Conservation (phyloP, 2,329 filamentous ascomycete genomes). For the Fusarium sp. region DNA sequence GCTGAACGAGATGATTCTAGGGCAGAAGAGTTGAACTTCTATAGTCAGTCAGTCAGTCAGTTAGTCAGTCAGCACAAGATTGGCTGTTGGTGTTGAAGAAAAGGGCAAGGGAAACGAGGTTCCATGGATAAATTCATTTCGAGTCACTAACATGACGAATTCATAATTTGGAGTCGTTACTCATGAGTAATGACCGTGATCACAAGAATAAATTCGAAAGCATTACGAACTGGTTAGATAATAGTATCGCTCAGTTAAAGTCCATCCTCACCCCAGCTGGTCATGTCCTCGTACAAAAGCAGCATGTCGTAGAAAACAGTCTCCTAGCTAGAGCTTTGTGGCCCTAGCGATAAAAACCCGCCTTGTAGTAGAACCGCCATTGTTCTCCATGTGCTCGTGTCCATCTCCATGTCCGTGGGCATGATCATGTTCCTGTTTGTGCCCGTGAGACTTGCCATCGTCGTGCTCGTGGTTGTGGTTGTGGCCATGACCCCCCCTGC, state of each 20-base stretch:
- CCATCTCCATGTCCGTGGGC: slow-evolving; percentile 6
- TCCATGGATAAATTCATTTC: too few species aligned
- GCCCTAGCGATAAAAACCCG: slow-evolving; percentile 59
- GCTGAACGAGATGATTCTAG: not conserved
- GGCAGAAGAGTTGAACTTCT: too few species aligned
- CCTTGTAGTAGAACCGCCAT: slow-evolving; percentile 12
- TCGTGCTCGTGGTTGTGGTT: slow-evolving; percentile 9
- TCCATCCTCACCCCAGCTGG: too few species aligned
- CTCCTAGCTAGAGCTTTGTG: slow-evolving; percentile 46
- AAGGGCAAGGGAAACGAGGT: too few species aligned
- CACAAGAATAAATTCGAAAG: not conserved
- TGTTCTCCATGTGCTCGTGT: slow-evolving; percentile 14
- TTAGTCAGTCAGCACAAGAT: too few species aligned
- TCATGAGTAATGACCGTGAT: too few species aligned
- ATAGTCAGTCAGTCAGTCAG: too few species aligned
- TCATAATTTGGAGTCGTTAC: too few species aligned
- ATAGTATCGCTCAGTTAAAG: not conserved
- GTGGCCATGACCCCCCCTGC: slow-evolving; percentile 8
- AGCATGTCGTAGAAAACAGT: not conserved
- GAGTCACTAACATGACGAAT: too few species aligned
- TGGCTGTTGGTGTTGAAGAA: too few species aligned
- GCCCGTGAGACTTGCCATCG: slow-evolving; percentile 10
- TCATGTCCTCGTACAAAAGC: not conserved
- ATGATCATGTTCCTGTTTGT: slow-evolving; percentile 7
- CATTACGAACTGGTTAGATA: too few species aligned